phyloP scores from a whole-genome alignment of 176 grass and related monocot genomes.

The Eleusine coracana region DNA sequence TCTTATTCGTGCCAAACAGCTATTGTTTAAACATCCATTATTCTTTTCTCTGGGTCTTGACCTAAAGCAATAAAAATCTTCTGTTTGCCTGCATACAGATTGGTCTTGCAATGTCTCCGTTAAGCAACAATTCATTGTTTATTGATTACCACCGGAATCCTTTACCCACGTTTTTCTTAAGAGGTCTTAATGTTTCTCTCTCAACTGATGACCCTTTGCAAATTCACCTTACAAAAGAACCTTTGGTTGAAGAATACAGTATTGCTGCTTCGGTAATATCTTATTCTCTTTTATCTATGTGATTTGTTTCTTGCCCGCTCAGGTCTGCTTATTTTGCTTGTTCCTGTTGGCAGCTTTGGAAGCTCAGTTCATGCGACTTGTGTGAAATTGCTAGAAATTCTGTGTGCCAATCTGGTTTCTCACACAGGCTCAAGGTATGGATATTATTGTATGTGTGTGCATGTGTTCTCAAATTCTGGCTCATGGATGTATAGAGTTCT shows the following conservation, averaged over 20 bases:
- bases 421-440: conserved; percentile 82
- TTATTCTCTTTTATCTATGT: neutral
- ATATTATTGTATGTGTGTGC: neutral
- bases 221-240: conserved; percentile 98
- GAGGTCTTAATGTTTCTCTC: conserved; percentile 92
- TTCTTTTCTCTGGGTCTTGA: conserved; percentile 9
- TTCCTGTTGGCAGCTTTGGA: conserved; percentile 78
- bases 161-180: conserved; percentile 79
- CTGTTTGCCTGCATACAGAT: conserved; percentile 61
- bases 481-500: conserved; percentile 7
- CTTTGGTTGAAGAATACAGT: conserved; percentile 97
- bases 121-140: conserved; percentile 95
- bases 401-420: conserved; percentile 89
- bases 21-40: conserved; percentile 10
- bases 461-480: neutral
- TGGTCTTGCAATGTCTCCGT: conserved; percentile 97
- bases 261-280: conserved; percentile 81
- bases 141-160: conserved; percentile 96
- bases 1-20: neutral
- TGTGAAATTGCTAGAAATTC: conserved; percentile 98
- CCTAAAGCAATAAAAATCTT: conserved; percentile 27
- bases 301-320: neutral
- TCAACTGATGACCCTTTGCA: conserved; percentile 93
- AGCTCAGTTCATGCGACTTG: conserved; percentile 82
- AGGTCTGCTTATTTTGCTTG: conserved; percentile 1